phyloP scores from a whole-genome alignment of 441 rosid genomes.

The Daphne laureola region DNA sequence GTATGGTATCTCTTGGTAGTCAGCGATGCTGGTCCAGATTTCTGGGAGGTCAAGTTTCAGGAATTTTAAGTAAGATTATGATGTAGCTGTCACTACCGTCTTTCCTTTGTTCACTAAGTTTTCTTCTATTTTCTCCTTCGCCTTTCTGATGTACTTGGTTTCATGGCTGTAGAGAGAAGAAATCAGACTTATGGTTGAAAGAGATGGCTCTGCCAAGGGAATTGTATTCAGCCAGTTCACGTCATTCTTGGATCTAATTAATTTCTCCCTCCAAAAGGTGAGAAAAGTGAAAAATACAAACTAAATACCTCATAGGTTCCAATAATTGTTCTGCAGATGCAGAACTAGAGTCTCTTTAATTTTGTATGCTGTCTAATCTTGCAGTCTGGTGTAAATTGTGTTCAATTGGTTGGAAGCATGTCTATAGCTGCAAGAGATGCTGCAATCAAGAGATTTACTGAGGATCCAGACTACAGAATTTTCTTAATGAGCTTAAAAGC shows the following conservation, averaged over 20 bases:
- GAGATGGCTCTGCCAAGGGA: slow-evolving; percentile 97
- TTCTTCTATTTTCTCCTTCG: not conserved
- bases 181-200: slow-evolving; percentile 85
- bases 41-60: not conserved
- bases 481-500: slow-evolving; percentile 95
- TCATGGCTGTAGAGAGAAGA: slow-evolving; percentile 74
- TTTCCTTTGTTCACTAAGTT: not conserved
- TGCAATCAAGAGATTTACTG: slow-evolving; percentile 77
- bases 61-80: not conserved
- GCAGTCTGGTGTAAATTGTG: slow-evolving; percentile 78
- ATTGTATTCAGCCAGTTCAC: slow-evolving; percentile 99
- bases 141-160: slow-evolving; percentile 8
- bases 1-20: no score
- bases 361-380: slow-evolving; percentile 13
- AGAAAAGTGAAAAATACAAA: slow-evolving; percentile 3
- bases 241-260: slow-evolving; percentile 88
- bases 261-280: slow-evolving; percentile 77
- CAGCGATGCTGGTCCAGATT: not conserved
- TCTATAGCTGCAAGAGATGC: slow-evolving; percentile 66
- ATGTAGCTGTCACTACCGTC: not conserved
- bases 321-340: not conserved
- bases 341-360: slow-evolving; percentile 6
- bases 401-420: slow-evolving; percentile 93
- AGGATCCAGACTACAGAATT: slow-evolving; percentile 83
- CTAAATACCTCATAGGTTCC: not conserved